phyloP scores from a whole-genome alignment of 768 basidiomycete species.

The Lentinus brumalis region DNA sequence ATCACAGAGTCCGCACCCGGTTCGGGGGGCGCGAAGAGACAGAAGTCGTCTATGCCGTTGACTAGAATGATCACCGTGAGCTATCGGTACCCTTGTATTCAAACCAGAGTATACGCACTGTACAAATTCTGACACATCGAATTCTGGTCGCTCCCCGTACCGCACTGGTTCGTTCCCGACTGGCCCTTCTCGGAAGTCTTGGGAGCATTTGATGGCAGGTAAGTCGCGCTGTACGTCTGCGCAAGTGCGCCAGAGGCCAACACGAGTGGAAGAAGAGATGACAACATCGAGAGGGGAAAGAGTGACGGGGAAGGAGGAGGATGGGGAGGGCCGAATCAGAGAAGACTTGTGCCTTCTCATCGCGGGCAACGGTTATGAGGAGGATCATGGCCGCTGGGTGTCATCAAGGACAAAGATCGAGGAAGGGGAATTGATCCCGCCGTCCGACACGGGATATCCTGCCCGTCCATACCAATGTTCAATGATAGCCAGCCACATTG shows the following conservation, averaged over 20 bases:
- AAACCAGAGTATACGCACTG: conserved; percentile 38
- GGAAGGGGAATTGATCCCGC: no score
- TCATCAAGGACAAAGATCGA: no score
- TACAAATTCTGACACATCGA: conserved; percentile 71
- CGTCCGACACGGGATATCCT: no score
- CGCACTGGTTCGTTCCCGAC: conserved; percentile 67
- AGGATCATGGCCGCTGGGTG: no score
- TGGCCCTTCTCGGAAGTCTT: conserved; percentile 58
- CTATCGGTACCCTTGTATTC: not conserved
- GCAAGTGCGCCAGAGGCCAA: conserved; percentile 25
- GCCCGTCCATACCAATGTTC: no score
- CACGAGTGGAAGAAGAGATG: conserved; percentile 11
- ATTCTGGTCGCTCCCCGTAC: conserved; percentile 51
- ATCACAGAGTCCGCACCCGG: conserved; percentile 54
- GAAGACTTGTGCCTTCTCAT: no score
- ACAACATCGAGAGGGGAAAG: not conserved
- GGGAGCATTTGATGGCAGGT: conserved; percentile 51
- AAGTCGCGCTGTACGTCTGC: conserved; percentile 47
- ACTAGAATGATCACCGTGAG: conserved; percentile 37
- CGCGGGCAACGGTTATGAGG: no score
- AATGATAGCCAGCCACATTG: no score
- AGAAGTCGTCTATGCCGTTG: conserved; percentile 62
- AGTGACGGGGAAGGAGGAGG: not conserved
- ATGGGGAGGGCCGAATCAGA: not conserved
- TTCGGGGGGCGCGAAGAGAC: conserved; percentile 52